A percentile compares a stretch with the other conserved stretches of the same genome.
phyloP scores from a whole-genome alignment of 805 yeast species.

The Lipomyces yamanashiensis region DNA sequence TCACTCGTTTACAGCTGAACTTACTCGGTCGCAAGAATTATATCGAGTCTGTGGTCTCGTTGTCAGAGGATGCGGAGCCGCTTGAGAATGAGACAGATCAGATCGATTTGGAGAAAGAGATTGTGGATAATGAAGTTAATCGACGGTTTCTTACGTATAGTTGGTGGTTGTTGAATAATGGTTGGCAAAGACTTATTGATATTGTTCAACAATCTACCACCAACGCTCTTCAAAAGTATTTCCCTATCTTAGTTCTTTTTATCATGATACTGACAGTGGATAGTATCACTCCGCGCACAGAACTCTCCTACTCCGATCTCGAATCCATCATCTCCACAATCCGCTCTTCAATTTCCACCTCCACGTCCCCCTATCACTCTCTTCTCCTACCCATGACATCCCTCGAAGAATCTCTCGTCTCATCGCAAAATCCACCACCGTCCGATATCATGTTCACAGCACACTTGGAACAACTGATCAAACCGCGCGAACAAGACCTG shows the following conservation, averaged over 20 bases:
- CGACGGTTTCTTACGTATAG: constrained; percentile 84
- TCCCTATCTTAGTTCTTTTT: background rate
- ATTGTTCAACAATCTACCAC: constrained; percentile 62
- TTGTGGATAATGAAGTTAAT: constrained; percentile 51
- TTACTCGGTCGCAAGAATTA: constrained; percentile 86
- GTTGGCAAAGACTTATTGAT: constrained; percentile 66
- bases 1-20: constrained; percentile 85
- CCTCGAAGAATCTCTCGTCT: constrained; percentile 36
- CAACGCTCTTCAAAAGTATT: constrained; percentile 55
- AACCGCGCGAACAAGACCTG: constrained; percentile 43
- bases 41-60: constrained; percentile 64
- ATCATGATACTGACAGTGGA: background rate
- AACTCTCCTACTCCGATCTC: constrained; percentile 8
- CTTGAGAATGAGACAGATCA: constrained; percentile 40
- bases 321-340: background rate
- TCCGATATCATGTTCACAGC: constrained; percentile 16
- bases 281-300: constrained; percentile 11
- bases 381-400: constrained; percentile 30
- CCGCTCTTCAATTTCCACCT: constrained; percentile 6
- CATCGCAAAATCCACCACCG: constrained; percentile 14
- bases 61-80: constrained; percentile 26
- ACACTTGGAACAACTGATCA: background rate
- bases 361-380: constrained; percentile 5
- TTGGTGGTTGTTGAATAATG: constrained; percentile 93
- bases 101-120: constrained; percentile 30